Evolutionary conservation across 2,329 filamentous ascomycete genomes (phyloP), one percentile per base, ranked within the genome.

Genomic region (Colletotrichum sidae): DNA sequence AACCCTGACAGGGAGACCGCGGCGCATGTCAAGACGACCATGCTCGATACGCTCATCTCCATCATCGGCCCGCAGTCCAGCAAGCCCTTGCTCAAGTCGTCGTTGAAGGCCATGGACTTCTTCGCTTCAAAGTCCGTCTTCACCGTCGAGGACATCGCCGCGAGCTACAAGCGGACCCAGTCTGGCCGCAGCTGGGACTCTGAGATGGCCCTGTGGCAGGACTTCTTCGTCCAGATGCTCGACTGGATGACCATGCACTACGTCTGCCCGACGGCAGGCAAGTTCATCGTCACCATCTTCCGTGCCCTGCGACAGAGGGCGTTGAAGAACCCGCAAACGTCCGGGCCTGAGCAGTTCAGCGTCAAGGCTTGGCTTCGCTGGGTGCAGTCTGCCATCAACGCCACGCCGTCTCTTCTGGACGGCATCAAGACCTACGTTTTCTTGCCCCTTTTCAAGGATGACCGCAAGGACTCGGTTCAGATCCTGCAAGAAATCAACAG

Each of bases 81-180:
- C 13, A 88, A 86, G 68, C 85, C 88, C 9, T 81, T 90, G 55
- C 88, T 89, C 45, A 93, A 93, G 73, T 90, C 90, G 41, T 87
- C 89, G 7, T 84, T 93, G 67, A 89, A 90, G 71, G 86, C 86
- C 13, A 78, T 93, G 42, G 88, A 91, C 52, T 84, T 89, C 70
- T 85, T 93, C 61, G 73, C 93, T 4, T 79, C 82, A 52, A 93
- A 91, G 73, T 78, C 81, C 2, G 80, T 89, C 11, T 76, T 91
- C 34, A 79, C 78, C 70, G 70, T 84, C 60, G 72, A 79, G 60
- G 78, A 86, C 63, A 75, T 88, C 38, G 74, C 78, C 10, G 70
- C 71, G 13, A 79, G 76, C 33, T 88, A 86, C 68, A 70, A 68
- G 41, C 69, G 73, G 25, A 70, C 75, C 8, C 73, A 76, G 53